Percentiles rank a stretch among this genome's conserved stretches.
Evolutionary conservation across 139 green algal genomes (phyloP).

Genomic region (Chlorella sorokiniana): DNA sequence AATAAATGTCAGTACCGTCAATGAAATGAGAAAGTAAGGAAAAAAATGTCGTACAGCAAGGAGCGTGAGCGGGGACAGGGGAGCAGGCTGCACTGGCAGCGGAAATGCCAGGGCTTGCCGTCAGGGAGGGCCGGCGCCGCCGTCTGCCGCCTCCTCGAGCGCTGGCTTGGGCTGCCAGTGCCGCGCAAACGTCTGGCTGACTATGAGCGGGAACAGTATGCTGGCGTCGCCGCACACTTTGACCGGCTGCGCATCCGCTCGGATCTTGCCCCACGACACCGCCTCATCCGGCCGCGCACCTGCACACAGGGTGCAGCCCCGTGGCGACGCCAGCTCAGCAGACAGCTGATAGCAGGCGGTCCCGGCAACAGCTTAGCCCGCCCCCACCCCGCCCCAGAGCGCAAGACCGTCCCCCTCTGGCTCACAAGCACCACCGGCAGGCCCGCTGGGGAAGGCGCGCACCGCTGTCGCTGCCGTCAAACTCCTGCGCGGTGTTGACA

Average conservation of each 20-base stretch:
- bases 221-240: conserved; percentile 91
- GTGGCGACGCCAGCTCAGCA: neutral
- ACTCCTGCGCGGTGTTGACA: conserved; percentile 94
- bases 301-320: neutral
- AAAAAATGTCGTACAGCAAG: too few relatives aligned
- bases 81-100: neutral
- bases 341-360: neutral
- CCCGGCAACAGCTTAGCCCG: too few relatives aligned
- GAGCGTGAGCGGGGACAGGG: too few relatives aligned
- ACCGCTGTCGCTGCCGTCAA: conserved; percentile 90
- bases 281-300: conserved; percentile 94
- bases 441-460: neutral
- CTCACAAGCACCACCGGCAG: too few relatives aligned
- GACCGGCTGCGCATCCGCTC: conserved; percentile 79
- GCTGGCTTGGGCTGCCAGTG: conserved; percentile 43
- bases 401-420: too few relatives aligned
- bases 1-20: neutral
- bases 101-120: neutral
- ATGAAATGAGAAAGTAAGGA: neutral
- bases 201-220: conserved; percentile 93
- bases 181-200: conserved; percentile 93
- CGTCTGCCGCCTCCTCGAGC: neutral
- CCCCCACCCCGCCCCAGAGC: too few relatives aligned
- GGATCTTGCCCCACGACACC: conserved; percentile 98
- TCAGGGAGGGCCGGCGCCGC: neutral